Evolutionary conservation across 805 yeast species (phyloP), one percentile per base, ranked within the genome.

Genomic region (Candida saitoana): DNA sequence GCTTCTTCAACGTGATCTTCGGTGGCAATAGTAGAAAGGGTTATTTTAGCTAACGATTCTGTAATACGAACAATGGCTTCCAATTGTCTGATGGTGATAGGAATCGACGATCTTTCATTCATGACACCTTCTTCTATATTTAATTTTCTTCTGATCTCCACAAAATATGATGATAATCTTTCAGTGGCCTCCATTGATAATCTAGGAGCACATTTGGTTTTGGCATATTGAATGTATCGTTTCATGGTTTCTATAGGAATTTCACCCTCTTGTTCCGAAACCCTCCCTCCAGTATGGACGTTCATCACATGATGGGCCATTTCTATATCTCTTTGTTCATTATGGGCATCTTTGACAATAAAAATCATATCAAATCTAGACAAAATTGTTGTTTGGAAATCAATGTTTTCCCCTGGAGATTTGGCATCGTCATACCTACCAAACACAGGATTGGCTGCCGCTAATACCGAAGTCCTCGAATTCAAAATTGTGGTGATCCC

Each of bases 311-410:
- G 99, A 49, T 80, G 80, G 3, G 99, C 99, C 54, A 93, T 89
- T 1, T 88, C 79, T 36, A 82, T 76, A 69, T 93, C 99, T 56
- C 95, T 75, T 32, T 71, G 76, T 50, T 83, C 87, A 58, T 89
- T 83, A 63, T 93, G 98, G 41, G 86, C 96, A 67, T 93, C 99
- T 57, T 89, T 91, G 40, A 93, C 96, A 54, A 93, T 87, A 66
- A 88, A 93, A 56, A 93, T 93, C 98, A 93, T 93, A 67, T 93
- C 99, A 62, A 93, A 93, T 69, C 99, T 84, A 9, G 99, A 93
- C 63, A 93, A 73, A 65, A 93, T 86, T 1, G 99, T 91, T 1
- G 96, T 87, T 65, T 93, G 99, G 71, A 93, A 93, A 63, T 93
- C 99, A 55, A 93, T 91, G 57, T 93, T 93, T 60, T 93, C 99